Evolutionary conservation across 495 filamentous ascomycete genomes (phyloP), one percentile per base, ranked within the genome.

Genomic region (Geoglossum glabrum): DNA sequence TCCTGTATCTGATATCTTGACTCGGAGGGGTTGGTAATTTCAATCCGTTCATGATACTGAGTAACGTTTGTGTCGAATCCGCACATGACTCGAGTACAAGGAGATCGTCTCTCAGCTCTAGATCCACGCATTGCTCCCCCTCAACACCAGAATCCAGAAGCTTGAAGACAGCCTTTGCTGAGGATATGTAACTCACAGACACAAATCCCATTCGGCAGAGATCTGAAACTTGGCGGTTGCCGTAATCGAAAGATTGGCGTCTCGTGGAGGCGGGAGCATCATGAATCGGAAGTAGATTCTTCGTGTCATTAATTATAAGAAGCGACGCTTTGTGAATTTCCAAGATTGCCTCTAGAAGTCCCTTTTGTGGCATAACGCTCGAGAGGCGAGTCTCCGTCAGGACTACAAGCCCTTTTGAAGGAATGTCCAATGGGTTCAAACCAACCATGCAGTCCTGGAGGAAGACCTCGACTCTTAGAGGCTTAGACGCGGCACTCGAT

Each of bases 51-150:
- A 92, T 66, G 58, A 92, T 78, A 17, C 75, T 79, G 54, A 93
- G 81, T 2, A 99, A 76, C 0, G 93, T 97, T 64, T 95, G 88
- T 0, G 92, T 97, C 10, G 93, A 97, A 68, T 99, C 93, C 17
- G 93, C 92, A 65, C 93, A 97, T 3, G 88, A 86, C 66, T 99
- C 93, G 17, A 99, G 73, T 25, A 99, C 81, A 28, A 97, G 73
- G 1, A 99, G 73, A 64, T 92, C 85, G 65, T 93, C 86, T 45
- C 77, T 78, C 9, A 96, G 62, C 60, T 95, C 86, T 2, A 95
- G 76, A 62, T 92, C 87, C 10, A 94, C 67, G 36, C 79, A 79
- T 57, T 82, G 80, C 11, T 77, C 72, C 0, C 74, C 79, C 30
- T 79, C 74, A 0, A 73, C 71, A 43, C 69, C 71, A 25, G 67